Evolutionary conservation across 176 grass and related monocot species (phyloP).

Genomic region (Cenchrus fungigraminus): DNA sequence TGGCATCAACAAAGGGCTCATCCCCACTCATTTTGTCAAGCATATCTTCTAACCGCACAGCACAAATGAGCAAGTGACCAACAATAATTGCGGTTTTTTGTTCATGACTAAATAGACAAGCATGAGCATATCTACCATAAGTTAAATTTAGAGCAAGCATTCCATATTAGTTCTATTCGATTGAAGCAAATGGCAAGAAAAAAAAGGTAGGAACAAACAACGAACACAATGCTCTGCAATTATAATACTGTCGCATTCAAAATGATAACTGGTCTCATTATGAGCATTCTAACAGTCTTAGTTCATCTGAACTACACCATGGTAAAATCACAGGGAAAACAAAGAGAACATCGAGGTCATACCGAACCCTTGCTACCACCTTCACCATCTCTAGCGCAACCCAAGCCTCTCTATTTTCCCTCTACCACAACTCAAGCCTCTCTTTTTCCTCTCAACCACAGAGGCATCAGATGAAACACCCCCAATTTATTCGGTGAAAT

Average conservation of each 20-base stretch:
- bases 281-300: neutral
- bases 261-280: neutral
- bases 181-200: neutral
- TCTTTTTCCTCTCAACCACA: no score
- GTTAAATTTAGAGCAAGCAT: neutral
- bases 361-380: neutral
- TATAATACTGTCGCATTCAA: neutral
- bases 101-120: no score
- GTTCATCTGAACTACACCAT: neutral
- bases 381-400: constrained; percentile 28
- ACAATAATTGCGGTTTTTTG: no score
- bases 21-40: no score
- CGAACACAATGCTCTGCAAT: neutral
- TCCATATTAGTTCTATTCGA: neutral
- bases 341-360: neutral
- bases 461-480: no score
- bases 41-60: no score
- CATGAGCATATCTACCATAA: neutral
- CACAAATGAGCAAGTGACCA: no score
- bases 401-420: neutral
- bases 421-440: neutral
- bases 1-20: no score
- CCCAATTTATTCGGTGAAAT: no score
- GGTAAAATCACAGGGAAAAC: neutral
- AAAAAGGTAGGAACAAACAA: neutral